Conservation (phyloP, 2,329 filamentous ascomycete genomes). For the Tolypocladium album region DNA sequence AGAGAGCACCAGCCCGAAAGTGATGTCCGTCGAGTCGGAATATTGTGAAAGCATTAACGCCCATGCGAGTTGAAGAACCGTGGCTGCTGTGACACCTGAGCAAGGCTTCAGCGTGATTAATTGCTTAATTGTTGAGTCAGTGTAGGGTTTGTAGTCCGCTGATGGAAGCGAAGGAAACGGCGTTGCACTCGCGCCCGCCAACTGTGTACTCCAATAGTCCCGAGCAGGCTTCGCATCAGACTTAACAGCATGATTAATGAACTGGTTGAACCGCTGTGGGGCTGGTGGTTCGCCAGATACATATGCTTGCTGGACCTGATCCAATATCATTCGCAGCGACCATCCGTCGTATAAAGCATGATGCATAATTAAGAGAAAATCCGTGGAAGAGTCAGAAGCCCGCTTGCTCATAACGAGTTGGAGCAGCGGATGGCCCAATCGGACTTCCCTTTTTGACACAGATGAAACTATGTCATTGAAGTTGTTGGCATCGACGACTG, state of each 20-base stretch:
- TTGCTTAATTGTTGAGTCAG: not conserved
- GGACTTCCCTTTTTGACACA: constrained; percentile 13
- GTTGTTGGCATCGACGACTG: constrained; percentile 12
- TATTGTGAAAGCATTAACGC: not conserved
- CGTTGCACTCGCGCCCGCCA: not conserved
- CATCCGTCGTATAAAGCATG: constrained; percentile 43
- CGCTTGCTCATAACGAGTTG: constrained; percentile 24
- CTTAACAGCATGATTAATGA: not conserved
- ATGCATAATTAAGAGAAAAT: constrained; percentile 29
- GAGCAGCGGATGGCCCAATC: constrained; percentile 28
- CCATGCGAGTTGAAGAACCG: not conserved
- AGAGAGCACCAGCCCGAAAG: constrained; percentile 1
- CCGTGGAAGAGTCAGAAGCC: not conserved
- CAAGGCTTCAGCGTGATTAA: not conserved
- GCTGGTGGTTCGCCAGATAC: constrained; percentile 12
- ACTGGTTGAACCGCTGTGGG: not conserved
- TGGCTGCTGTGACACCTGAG: not conserved
- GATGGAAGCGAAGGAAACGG: not conserved
- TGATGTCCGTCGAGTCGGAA: not conserved
- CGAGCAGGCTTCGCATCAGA: not conserved
- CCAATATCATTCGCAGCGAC: constrained; percentile 34
- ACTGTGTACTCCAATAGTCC: not conserved
- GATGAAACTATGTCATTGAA: not conserved
- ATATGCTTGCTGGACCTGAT: constrained; percentile 29
- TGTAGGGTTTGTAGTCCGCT: not conserved